A percentile compares a stretch with the other conserved stretches of the same genome.
Evolutionary conservation across 768 basidiomycete species (phyloP).

Genomic region (Leccinum imitatum): DNA sequence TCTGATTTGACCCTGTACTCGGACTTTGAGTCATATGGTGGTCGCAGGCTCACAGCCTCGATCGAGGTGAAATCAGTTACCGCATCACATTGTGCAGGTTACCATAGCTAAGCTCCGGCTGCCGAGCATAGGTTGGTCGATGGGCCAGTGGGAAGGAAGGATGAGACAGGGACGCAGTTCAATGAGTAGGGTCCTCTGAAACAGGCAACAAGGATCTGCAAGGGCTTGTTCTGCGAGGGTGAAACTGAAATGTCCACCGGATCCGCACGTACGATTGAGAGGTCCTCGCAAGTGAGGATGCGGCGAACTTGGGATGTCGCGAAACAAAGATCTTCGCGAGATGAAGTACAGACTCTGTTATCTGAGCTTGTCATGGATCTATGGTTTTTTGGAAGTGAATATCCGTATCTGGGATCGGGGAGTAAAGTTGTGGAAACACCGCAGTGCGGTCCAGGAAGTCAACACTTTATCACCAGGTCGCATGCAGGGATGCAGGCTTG

Average conservation of each 20-base stretch:
- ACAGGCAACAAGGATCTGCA: conserved; percentile 24
- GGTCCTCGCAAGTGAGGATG: conserved; percentile 16
- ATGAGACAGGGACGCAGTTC: conserved; percentile 22
- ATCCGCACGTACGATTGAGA: conserved; percentile 17
- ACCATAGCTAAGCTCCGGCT: conserved; percentile 1
- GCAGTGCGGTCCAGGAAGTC: not conserved
- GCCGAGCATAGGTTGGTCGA: conserved; percentile 3
- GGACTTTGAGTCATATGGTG: not conserved
- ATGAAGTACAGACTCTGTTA: conserved; percentile 14
- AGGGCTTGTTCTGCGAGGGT: conserved; percentile 10
- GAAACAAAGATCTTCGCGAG: conserved; percentile 16
- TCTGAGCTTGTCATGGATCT: conserved; percentile 4
- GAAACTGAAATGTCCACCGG: conserved; percentile 16
- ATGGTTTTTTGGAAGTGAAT: conserved; percentile 15
- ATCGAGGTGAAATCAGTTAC: conserved; percentile 9
- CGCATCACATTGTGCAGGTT: not conserved
- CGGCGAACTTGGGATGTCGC: conserved; percentile 2
- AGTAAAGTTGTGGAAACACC: conserved; percentile 2
- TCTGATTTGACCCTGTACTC: conserved; percentile 8
- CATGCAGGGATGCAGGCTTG: conserved; percentile 4
- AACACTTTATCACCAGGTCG: conserved; percentile 5
- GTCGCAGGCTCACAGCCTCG: conserved; percentile 8
- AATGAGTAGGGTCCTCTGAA: conserved; percentile 14
- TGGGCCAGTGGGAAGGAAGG: conserved; percentile 1
- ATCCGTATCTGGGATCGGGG: conserved; percentile 13